Base-by-base conservation (phyloP, 202 grass and related monocot species). In the Bolboschoenoplectus hybrid region DNA sequence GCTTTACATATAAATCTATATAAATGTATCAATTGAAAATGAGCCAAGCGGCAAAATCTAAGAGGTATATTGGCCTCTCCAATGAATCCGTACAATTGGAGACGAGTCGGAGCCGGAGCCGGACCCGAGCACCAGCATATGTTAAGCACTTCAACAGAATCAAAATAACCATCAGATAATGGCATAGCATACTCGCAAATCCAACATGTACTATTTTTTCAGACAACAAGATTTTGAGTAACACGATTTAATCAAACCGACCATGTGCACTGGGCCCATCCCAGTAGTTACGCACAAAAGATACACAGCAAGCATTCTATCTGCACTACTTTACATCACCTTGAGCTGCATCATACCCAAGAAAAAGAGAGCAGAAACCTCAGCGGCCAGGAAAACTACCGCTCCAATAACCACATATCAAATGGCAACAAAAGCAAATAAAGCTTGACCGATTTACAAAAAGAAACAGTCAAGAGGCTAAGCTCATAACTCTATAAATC, bases 371-470 rank as follows among this genome's bases (percentile, higher is more conserved):
- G 17, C 67, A 66, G 44, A 41, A 83, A 67, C 41, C 64, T 38
- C 13, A 71, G 7, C 20, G 14, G 65, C 66, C 10, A 11, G 56
- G 6, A 65, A 68, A 70, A 41, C 56, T 14, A 83, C 3, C 1
- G 4, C 13, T 65, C 10, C 5, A 13, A 34, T 17, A 83, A 47
- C 14, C 43, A 17, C 38, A 65, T 65, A 67, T 67, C 62, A 82
- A 32, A 67, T 82, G 47, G 12, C 58, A 40, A 67, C 11, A 83
- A 56, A 83, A 83, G 46, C n/a, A 67, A 83, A 66, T 6, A 16
- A 83, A 67, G 36, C 81, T 65, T 83, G 43, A 83, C 81, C 61
- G 38, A 67, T 83, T 67, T 83, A 70, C 65, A 69, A 84, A 84
- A 84, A 74, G 71, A 74, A 52, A 40, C 65, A 68, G 49, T 80